phyloP scores from a whole-genome alignment of 208 protist species.

The Wallacemonas sp. region DNA sequence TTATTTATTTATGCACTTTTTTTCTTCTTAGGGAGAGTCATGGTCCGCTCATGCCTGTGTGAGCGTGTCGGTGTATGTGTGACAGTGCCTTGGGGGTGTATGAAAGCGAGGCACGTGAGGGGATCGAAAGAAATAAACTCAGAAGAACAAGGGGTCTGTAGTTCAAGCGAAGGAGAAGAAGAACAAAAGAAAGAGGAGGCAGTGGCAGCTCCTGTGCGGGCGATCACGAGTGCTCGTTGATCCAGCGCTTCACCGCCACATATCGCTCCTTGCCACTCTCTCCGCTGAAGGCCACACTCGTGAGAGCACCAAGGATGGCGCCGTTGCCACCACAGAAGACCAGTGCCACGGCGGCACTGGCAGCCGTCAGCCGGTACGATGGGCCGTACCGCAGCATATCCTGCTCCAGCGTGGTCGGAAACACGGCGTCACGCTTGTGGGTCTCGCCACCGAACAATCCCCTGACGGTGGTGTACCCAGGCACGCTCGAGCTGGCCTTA shows the following conservation, averaged over 20 bases:
- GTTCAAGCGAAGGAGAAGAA: neutral
- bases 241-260: slow-evolving; percentile 37
- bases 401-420: slow-evolving; percentile 31
- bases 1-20: no score
- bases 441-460: neutral
- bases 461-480: neutral
- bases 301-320: slow-evolving; percentile 37
- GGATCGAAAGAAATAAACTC: neutral
- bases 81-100: no score
- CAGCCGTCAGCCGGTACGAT: slow-evolving; percentile 22
- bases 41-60: no score
- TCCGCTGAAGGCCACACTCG: slow-evolving; percentile 32
- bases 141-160: neutral
- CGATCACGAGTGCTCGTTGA: slow-evolving; percentile 13
- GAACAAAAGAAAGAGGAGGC: no score
- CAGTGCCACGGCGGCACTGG: slow-evolving; percentile 19
- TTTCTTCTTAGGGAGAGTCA: no score
- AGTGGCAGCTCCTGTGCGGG: neutral
- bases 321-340: slow-evolving; percentile 52
- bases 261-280: slow-evolving; percentile 49
- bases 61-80: no score
- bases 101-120: neutral
- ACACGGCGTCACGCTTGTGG: neutral
- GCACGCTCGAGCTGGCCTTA: neutral
- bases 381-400: slow-evolving; percentile 42